phyloP scores from a whole-genome alignment of 2,329 filamentous ascomycete genomes.

The Aspergillus sp. region DNA sequence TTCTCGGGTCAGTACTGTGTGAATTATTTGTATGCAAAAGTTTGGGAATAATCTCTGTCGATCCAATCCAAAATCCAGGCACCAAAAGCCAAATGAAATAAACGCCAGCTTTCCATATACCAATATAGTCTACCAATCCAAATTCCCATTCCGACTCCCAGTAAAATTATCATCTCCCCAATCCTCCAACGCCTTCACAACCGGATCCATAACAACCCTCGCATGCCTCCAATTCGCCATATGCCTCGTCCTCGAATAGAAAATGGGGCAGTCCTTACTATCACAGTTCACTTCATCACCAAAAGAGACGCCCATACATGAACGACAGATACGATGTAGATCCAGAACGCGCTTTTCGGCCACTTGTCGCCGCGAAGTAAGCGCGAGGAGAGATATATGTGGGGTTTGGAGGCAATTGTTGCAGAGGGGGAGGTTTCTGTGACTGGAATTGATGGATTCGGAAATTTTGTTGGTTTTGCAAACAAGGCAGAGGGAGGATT shows the following conservation, averaged over 20 bases:
- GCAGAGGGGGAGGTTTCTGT: conserved; percentile 40
- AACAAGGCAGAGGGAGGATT: conserved; percentile 67
- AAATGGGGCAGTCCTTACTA: conserved; percentile 86
- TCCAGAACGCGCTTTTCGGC: conserved; percentile 60
- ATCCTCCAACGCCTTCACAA: conserved; percentile 30
- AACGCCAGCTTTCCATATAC: neutral
- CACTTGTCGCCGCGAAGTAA: conserved; percentile 56
- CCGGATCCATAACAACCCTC: conserved; percentile 30
- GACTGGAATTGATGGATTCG: conserved; percentile 7
- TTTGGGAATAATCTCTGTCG: neutral
- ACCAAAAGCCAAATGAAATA: neutral
- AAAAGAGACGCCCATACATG: conserved; percentile 66
- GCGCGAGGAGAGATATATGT: conserved; percentile 54
- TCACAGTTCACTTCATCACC: conserved; percentile 78
- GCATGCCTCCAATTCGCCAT: conserved; percentile 31
- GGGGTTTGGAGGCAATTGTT: conserved; percentile 28
- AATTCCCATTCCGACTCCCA: conserved; percentile 13
- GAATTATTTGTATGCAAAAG: too few relatives aligned
- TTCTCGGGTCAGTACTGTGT: too few relatives aligned
- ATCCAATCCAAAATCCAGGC: neutral
- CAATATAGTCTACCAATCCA: conserved; percentile 30
- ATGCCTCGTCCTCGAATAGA: conserved; percentile 53
- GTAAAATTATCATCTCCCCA: conserved; percentile 8
- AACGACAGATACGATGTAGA: conserved; percentile 66
- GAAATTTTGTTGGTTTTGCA: conserved; percentile 55